These are phyloP conservation scores for Cyclocybe cylindracea DNA, from an alignment of 768 basidiomycete genomes.

Conservation along the genomic window DNA sequence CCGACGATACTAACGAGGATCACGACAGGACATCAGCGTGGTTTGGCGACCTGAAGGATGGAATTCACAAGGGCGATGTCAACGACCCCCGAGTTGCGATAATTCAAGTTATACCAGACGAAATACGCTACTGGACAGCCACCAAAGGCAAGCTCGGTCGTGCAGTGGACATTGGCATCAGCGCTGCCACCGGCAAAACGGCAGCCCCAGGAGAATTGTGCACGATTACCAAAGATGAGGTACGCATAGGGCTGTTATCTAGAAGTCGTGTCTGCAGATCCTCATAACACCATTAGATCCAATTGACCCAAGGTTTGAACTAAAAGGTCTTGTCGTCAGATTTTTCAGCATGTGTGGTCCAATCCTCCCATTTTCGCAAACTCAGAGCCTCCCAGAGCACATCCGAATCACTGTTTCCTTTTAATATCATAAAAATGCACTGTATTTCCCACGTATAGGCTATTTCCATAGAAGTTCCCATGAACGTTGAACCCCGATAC, in stretches of 20 bases:
- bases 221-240: constrained; percentile 75
- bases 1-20: not conserved
- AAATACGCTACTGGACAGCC: constrained; percentile 82
- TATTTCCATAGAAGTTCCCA: too few species aligned
- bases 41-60: constrained; percentile 87
- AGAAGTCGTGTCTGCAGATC: not conserved
- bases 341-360: too few species aligned
- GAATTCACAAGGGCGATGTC: constrained; percentile 78
- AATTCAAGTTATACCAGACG: constrained; percentile 77
- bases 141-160: constrained; percentile 60
- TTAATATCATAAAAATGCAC: too few species aligned
- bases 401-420: too few species aligned
- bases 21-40: constrained; percentile 62
- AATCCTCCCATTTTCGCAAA: too few species aligned
- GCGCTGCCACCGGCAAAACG: constrained; percentile 60
- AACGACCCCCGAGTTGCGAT: constrained; percentile 78
- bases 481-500: too few species aligned
- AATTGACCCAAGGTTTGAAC: constrained; percentile 40
- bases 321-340: not conserved
- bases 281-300: constrained; percentile 34
- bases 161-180: constrained; percentile 58
- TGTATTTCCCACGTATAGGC: too few species aligned
- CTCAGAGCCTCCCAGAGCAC: too few species aligned
- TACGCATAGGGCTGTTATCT: constrained; percentile 28
- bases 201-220: constrained; percentile 75